Conservation (phyloP, 2,329 filamentous ascomycete genomes). For the Chalara sp. region DNA sequence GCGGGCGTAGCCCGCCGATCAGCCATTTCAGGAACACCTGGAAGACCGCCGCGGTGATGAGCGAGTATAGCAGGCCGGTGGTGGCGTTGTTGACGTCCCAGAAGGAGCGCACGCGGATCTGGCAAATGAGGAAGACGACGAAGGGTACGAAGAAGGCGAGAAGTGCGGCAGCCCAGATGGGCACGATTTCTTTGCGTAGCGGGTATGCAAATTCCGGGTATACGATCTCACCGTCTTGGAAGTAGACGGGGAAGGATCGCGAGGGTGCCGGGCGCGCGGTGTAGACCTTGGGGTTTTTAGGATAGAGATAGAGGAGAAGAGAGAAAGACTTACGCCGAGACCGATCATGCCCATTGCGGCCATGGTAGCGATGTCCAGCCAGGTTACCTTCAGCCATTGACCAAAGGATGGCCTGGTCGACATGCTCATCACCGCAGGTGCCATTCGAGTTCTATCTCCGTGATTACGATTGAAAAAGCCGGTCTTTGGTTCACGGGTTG, state of each 20-base stretch:
- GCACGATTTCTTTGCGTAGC: constrained; percentile 22
- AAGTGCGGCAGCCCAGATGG: constrained; percentile 64
- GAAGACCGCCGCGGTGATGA: constrained; percentile 67
- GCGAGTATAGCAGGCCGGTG: constrained; percentile 61
- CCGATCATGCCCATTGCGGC: constrained; percentile 56
- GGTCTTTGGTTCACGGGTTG: constrained; percentile 5
- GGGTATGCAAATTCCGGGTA: constrained; percentile 64
- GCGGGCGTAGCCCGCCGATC: constrained; percentile 65
- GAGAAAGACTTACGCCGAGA: constrained; percentile 47
- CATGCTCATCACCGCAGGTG: constrained; percentile 31
- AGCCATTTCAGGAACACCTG: constrained; percentile 72
- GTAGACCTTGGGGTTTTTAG: constrained; percentile 42
- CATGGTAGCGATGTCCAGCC: constrained; percentile 65
- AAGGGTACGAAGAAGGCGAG: constrained; percentile 61
- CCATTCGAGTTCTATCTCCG: neutral
- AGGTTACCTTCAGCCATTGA: constrained; percentile 62
- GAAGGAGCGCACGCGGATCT: constrained; percentile 61
- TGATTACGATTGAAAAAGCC: neutral
- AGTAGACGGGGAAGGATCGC: constrained; percentile 63
- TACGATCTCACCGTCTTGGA: constrained; percentile 60
- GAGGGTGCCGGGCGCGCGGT: constrained; percentile 57
- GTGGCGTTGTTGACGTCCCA: constrained; percentile 67
- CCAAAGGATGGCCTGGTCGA: constrained; percentile 52
- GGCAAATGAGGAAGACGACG: constrained; percentile 54
- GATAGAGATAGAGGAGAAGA: constrained; percentile 3